phyloP scores from a whole-genome alignment of 2,329 filamentous ascomycete species.

The Alternaria angustiovoidea region DNA sequence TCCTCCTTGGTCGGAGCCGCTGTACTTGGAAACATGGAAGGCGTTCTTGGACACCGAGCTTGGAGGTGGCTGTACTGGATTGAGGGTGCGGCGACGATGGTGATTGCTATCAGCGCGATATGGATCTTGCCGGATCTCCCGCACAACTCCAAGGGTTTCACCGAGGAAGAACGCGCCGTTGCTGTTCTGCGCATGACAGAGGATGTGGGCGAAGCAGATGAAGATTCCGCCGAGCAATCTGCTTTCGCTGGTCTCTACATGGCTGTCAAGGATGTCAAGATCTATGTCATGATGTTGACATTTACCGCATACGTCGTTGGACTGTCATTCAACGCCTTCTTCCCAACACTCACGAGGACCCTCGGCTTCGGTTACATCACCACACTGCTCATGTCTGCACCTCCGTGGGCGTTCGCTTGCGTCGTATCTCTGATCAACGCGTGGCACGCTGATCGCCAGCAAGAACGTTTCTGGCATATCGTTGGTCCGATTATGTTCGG shows the following conservation, averaged over 20 bases:
- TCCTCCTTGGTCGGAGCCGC: constrained; percentile 56
- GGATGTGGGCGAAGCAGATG: constrained; percentile 61
- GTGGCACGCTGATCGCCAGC: constrained; percentile 60
- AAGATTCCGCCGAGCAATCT: constrained; percentile 55
- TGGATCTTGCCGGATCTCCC: constrained; percentile 48
- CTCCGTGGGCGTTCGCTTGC: constrained; percentile 60
- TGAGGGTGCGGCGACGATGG: constrained; percentile 46
- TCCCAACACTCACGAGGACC: constrained; percentile 50
- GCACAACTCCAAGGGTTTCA: constrained; percentile 57
- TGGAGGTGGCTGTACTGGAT: constrained; percentile 56
- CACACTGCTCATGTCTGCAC: constrained; percentile 54
- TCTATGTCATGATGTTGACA: constrained; percentile 70
- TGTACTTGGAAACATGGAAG: constrained; percentile 51
- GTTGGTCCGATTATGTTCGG: constrained; percentile 55
- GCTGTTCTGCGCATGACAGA: constrained; percentile 52
- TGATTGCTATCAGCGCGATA: constrained; percentile 40
- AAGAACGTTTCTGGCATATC: constrained; percentile 63
- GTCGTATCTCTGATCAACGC: constrained; percentile 58
- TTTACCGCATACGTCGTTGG: constrained; percentile 69
- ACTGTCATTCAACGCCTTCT: constrained; percentile 48
- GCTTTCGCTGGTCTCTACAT: constrained; percentile 64
- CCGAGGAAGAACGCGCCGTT: constrained; percentile 56
- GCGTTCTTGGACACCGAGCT: constrained; percentile 44
- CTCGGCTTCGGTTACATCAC: constrained; percentile 50
- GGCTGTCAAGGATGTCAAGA: constrained; percentile 68